Percentiles rank a stretch among this genome's conserved stretches.
Conservation (phyloP, 768 basidiomycete genomes). For the Boletellus ananiceps region DNA sequence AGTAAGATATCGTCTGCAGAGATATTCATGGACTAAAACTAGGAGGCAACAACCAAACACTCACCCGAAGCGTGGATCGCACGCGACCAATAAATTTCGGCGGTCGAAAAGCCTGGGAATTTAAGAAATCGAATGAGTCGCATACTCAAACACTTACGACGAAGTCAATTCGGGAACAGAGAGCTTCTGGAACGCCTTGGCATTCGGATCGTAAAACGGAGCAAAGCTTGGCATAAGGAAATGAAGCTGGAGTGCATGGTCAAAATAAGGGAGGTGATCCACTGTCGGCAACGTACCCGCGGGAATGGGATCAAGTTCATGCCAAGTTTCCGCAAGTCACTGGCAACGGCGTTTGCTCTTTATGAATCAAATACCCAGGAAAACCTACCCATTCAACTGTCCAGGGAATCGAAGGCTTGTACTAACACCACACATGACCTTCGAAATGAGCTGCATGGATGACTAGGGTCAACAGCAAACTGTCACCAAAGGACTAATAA, state of each 20-base stretch:
- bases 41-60: background rate
- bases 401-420: constrained; percentile 93
- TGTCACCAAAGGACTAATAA: background rate
- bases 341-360: constrained; percentile 24
- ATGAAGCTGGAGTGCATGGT: constrained; percentile 59
- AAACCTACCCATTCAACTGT: constrained; percentile 76
- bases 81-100: constrained; percentile 75
- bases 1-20: constrained; percentile 72
- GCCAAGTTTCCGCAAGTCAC: constrained; percentile 83
- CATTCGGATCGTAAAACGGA: constrained; percentile 71
- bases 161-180: constrained; percentile 68
- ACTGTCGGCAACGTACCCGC: constrained; percentile 48
- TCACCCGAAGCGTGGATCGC: constrained; percentile 74
- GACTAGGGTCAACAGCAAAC: background rate
- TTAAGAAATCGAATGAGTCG: background rate
- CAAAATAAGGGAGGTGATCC: background rate
- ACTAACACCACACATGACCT: constrained; percentile 93
- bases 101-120: constrained; percentile 67
- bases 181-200: constrained; percentile 54
- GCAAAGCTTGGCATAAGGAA: constrained; percentile 96
- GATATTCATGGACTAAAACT: background rate
- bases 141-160: constrained; percentile 45
- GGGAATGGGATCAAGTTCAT: constrained; percentile 98
- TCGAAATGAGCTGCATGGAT: constrained; percentile 58
- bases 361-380: background rate